These are phyloP conservation scores for Datura wrightii DNA, from an alignment of 257 asterid genomes.

Conservation along the genomic window DNA sequence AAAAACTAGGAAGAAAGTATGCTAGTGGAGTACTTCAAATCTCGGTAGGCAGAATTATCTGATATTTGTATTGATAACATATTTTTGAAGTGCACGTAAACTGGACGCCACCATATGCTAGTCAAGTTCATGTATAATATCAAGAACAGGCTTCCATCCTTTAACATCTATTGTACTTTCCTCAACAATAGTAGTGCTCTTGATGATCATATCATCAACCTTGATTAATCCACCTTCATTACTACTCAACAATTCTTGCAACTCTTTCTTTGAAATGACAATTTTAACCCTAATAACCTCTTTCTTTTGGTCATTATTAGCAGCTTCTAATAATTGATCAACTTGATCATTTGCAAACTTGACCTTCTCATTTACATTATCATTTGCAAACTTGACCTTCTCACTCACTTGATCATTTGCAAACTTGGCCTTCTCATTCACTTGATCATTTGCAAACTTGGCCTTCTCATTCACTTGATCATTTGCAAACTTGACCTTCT, in stretches of 20 bases:
- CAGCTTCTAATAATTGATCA: conserved; percentile 38
- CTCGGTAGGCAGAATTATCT: not conserved
- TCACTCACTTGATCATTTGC: conserved; percentile 33
- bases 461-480: conserved; percentile 30
- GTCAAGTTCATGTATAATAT: conserved; percentile 34
- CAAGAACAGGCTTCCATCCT: conserved; percentile 36
- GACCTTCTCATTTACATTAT: conserved; percentile 35
- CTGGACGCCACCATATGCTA: not conserved
- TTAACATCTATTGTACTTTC: not conserved
- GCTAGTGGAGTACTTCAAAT: not conserved
- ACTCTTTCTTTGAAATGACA: conserved; percentile 69
- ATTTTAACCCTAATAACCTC: conserved; percentile 74
- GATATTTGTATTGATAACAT: not conserved
- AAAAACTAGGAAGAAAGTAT: not conserved
- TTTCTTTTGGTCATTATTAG: conserved; percentile 27
- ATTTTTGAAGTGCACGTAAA: not conserved
- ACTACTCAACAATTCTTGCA: conserved; percentile 58
- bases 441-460: conserved; percentile 48
- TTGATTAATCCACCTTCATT: conserved; percentile 46
- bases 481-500: conserved; percentile 47
- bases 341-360: conserved; percentile 47
- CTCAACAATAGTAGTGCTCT: conserved; percentile 25
- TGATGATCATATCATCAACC: conserved; percentile 31
- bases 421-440: not conserved
- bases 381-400: conserved; percentile 48